Evolutionary conservation across 192 early-diverging fungal species (phyloP), one percentile per base, ranked within the genome.

Genomic region (Lunasporangiospora selenospora): DNA sequence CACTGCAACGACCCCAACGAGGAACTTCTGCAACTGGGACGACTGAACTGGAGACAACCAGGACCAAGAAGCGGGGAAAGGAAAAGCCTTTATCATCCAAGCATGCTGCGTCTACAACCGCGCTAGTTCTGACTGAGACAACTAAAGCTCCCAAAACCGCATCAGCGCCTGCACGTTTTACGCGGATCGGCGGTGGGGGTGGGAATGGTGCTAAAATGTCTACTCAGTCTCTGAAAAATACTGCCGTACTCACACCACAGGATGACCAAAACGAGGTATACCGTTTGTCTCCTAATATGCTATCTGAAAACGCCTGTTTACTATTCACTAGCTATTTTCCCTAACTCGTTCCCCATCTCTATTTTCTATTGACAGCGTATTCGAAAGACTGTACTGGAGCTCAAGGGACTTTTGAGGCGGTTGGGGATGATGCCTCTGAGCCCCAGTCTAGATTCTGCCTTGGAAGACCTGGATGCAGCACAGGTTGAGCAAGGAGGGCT

Each of bases 141-240:
- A 23, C 44, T 36, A 30, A 30, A n/a, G 1, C 26, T 33, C 26
- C 27, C 38, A 7, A 9, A n/a, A n/a, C 46, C 2, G 29, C 53
- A 2, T 61, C 55, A 19, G 69, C 60, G 9, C 60, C 69, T 1
- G 33, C 69, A 19, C 45, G 69, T 21, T 73, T 73, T 42, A 73
- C 69, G 2, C 53, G 69, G 4, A 53, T 73, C 16, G 33, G n/a
- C n/a, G n/a, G n/a, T n/a, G n/a, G n/a, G n/a, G n/a, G n/a, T n/a
- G n/a, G n/a, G n/a, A n/a, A n/a, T n/a, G n/a, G n/a, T n/a, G n/a
- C 61, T 4, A 73, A 73, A 18, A 44, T 47, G 30, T 63, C 38
- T 19, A 21, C 18, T 7, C 44, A 53, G 0, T 49, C 69, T 13
- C 49, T 12, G n/a, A 73, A 73, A 18, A 73, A 63, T n/a, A 23